Conservation (phyloP, 441 rosid genomes). For the Hura crepitans region DNA sequence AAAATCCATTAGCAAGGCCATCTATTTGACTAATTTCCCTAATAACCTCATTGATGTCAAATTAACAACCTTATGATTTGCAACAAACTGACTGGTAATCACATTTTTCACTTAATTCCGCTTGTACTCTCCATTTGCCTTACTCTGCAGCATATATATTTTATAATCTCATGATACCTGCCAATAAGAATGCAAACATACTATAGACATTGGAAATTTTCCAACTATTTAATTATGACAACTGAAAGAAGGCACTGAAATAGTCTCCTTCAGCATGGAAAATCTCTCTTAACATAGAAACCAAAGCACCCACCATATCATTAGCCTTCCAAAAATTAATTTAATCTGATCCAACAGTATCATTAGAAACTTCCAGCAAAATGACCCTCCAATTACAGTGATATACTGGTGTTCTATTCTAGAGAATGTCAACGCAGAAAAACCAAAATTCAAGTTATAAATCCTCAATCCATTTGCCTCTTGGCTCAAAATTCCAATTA, state of each 20-base stretch:
- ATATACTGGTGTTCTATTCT: slow-evolving; percentile 4
- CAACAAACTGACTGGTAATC: slow-evolving; percentile 2
- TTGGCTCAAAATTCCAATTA: not conserved
- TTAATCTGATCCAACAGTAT: not conserved
- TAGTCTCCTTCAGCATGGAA: not conserved
- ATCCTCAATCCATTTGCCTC: not conserved
- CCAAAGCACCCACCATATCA: not conserved
- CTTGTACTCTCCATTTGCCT: not conserved
- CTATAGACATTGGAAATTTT: slow-evolving; percentile 1
- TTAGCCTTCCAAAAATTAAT: not conserved
- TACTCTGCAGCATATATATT: not conserved
- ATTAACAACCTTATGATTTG: not conserved
- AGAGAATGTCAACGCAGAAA: not conserved
- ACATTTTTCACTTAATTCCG: not conserved
- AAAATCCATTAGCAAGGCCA: not conserved
- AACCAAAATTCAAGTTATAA: not conserved
- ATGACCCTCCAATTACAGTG: not conserved
- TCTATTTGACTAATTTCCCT: not conserved
- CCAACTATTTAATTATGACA: not conserved
- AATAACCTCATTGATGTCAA: not conserved
- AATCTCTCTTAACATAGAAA: not conserved
- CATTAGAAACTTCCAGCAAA: not conserved
- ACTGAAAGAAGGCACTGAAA: not conserved
- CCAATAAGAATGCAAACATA: not conserved
- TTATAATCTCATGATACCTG: not conserved